These are phyloP conservation scores for Bacterosira constricta DNA, from an alignment of 108 stramenopile genomes.

Conservation along the genomic window DNA sequence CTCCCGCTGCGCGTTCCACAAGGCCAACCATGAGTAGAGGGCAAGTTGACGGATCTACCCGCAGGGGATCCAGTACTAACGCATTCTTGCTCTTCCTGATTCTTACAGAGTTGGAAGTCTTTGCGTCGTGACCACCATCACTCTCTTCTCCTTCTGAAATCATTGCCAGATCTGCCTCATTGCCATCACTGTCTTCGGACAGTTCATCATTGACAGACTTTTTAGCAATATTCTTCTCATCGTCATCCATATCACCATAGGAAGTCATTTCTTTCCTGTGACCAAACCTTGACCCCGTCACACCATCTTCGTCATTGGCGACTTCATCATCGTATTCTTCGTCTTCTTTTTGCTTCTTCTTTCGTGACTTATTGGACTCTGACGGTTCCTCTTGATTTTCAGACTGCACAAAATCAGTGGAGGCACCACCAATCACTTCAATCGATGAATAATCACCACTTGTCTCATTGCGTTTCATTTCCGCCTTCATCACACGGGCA, in stretches of 20 bases:
- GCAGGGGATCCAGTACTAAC: conserved; percentile 63
- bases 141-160: conserved; percentile 50
- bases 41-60: conserved; percentile 81
- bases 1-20: conserved; percentile 86
- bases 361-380: conserved; percentile 21
- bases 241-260: conserved; percentile 73
- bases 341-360: conserved; percentile 52
- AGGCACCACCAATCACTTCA: conserved; percentile 60
- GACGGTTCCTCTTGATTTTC: conserved; percentile 9
- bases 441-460: conserved; percentile 53
- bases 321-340: conserved; percentile 78
- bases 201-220: conserved; percentile 26
- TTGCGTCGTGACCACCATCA: conserved; percentile 24
- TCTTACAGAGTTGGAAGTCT: conserved; percentile 32
- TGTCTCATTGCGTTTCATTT: conserved; percentile 69
- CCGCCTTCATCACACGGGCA: conserved; percentile 77
- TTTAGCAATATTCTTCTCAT: conserved; percentile 59
- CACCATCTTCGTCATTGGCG: conserved; percentile 68
- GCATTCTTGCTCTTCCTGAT: conserved; percentile 60
- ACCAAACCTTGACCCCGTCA: conserved; percentile 52
- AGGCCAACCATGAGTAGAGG: conserved; percentile 98
- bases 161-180: conserved; percentile 38
- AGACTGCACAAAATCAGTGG: conserved; percentile 35
- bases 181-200: conserved; percentile 55
- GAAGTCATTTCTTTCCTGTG: conserved; percentile 64